Evolutionary conservation across 1,284 basidiomycete genomes (phyloP), one percentile per base, ranked within the genome.

Genomic region (Ustilago bromivora): DNA sequence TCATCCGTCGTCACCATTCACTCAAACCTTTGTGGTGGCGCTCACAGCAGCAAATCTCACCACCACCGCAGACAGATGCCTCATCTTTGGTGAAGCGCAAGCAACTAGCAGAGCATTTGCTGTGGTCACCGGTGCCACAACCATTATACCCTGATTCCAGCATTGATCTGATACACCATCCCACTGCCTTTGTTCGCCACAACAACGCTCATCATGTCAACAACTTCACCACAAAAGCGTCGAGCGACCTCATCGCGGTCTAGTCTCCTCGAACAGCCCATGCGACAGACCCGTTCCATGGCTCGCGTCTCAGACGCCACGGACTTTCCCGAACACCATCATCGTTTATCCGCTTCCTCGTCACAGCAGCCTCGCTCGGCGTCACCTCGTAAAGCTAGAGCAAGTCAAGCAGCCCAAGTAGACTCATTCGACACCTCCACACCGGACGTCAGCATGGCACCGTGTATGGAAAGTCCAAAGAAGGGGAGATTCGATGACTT

Each of bases 241-340:
- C 62, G 76, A 47, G 63, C 64, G 17, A 57, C 61, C 11, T 38
- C 61, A 13, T 58, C 55, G 15, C 57, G 58, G 10, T 61, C 60
- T 40, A 49, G 28, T 41, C 58, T 70, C 57, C 58, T 63, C 43
- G 60, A 72, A 3, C 74, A 71, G 52, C 69, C 69, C 43, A 73
- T 77, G 66, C 76, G 76, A n/a, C 57, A 60, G 43, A 78, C 76
- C 4, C 71, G 76, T 4, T 78, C 76, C 46, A 78, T 78, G 76
- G 76, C 71, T 11, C 41, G 76, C 12, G 63, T 74, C 28, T 65
- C 76, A 4, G 76, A 73, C 34, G 52, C 17, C 11, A 53, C 38
- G 8, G 70, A 66, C 23, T 59, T 65, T 15, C 31, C 47, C 1
- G 64, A 76, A 12, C 46, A 5, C 28, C 46, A 32, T 7, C 52